Conservation (phyloP, 2,329 filamentous ascomycete genomes). For the Tolypocladium nubicola region DNA sequence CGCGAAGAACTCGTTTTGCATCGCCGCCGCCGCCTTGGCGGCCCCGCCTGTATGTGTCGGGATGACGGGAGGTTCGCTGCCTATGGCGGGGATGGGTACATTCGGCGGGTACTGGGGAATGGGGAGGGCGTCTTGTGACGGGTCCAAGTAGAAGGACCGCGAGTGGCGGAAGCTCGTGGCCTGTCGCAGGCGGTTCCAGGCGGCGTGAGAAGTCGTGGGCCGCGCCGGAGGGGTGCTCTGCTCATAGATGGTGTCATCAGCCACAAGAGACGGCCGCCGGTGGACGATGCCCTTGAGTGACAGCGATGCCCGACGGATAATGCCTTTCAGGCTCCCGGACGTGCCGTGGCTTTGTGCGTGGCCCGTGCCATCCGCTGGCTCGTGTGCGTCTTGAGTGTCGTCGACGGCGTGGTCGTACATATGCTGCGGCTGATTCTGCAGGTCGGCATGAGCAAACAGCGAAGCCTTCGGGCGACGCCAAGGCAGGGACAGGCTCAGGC, state of each 20-base stretch:
- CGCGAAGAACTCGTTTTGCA: constrained; percentile 42
- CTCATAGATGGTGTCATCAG: constrained; percentile 17
- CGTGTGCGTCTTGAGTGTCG: constrained; percentile 15
- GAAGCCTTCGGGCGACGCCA: constrained; percentile 38
- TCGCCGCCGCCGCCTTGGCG: constrained; percentile 49
- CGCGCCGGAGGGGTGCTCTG: constrained; percentile 16
- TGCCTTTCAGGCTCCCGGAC: constrained; percentile 33
- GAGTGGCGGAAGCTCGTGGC: constrained; percentile 39
- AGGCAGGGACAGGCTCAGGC: constrained; percentile 38
- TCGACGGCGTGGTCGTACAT: constrained; percentile 22
- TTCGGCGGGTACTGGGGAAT: constrained; percentile 18
- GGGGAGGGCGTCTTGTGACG: constrained; percentile 14
- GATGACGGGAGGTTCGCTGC: constrained; percentile 48
- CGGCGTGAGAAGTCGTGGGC: constrained; percentile 36
- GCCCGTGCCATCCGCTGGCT: constrained; percentile 9
- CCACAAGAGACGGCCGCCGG: constrained; percentile 32
- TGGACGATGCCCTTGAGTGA: constrained; percentile 43
- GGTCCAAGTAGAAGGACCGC: constrained; percentile 31
- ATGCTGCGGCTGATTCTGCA: constrained; percentile 15
- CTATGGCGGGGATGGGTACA: constrained; percentile 36
- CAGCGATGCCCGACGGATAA: constrained; percentile 44
- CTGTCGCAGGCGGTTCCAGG: constrained; percentile 42
- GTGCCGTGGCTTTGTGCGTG: constrained; percentile 14
- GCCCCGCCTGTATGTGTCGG: constrained; percentile 49
- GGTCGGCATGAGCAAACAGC: constrained; percentile 22